These are phyloP conservation scores for Phylloporus sp. DNA, from an alignment of 768 basidiomycete genomes.

Conservation along the genomic window DNA sequence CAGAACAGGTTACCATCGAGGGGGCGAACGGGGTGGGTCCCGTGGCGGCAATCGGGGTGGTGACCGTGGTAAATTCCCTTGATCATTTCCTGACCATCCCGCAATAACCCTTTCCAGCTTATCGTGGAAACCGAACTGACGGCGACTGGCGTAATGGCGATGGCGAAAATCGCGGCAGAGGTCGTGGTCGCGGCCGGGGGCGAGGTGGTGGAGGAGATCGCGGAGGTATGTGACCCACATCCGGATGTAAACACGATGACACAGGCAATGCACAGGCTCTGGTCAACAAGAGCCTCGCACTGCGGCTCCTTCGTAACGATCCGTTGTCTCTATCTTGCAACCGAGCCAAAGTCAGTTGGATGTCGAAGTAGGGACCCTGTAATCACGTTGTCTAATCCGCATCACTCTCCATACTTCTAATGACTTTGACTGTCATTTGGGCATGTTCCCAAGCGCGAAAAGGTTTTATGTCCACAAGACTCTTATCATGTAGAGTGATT, in stretches of 20 bases:
- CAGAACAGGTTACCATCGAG: constrained; percentile 31
- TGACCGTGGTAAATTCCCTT: constrained; percentile 18
- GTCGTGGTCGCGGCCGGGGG: constrained; percentile 43
- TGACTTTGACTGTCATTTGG: neutral
- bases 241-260: neutral
- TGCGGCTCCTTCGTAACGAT: constrained; percentile 10
- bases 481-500: too few relatives aligned
- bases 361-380: neutral
- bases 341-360: neutral
- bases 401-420: constrained; percentile 3
- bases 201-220: constrained; percentile 37
- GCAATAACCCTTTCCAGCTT: constrained; percentile 5
- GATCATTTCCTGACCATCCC: neutral
- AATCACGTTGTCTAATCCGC: neutral
- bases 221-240: constrained; percentile 29
- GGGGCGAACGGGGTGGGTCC: constrained; percentile 32
- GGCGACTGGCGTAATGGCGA: constrained; percentile 50
- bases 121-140: constrained; percentile 21
- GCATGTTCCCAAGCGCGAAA: too few relatives aligned
- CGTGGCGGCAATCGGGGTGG: constrained; percentile 33
- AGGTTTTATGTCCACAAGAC: too few relatives aligned
- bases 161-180: constrained; percentile 36
- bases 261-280: constrained; percentile 11
- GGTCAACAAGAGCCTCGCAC: constrained; percentile 22
- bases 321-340: neutral